Base-by-base conservation (phyloP, 1,284 basidiomycete species). In the Cryptococcus sp. region DNA sequence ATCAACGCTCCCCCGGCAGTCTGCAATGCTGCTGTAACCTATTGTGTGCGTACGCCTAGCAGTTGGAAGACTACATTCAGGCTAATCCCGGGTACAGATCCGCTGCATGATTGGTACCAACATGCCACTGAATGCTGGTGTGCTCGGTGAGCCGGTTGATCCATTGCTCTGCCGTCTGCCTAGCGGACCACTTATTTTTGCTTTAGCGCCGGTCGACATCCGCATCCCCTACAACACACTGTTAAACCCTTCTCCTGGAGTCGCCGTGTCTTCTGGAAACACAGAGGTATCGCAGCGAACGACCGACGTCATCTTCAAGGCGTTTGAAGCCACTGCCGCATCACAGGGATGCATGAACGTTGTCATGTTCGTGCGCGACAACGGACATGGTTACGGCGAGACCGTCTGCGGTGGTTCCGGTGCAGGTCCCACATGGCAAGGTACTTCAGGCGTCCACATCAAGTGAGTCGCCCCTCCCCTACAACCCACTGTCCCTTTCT, bases 321-420 rank as follows among this genome's bases (percentile, higher is more conserved):
- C 94, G 0, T 98, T 99, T 81, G 84, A 89, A 61, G 93, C 92
- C 0, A 90, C 88, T 51, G 92, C 93, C 13, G 95, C 94, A 0
- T 91, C 89, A 69, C 94, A 98, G 77, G 95, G 95, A 6, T 92
- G 91, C 57, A 63, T 57, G 63, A 89, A 86, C 74, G 95, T 93
- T 73, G 80, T 98, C 48, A 97, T 93, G 0, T 98, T 97, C 22
- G 93, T 69, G 5, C 55, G 55, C 7, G 70, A 66, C 1, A 63
- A 91, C 5, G 91, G 91, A 75, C 87, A 71, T 47, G 91, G 92
- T 73, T 87, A 90, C 71, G 86, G 86, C 66, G 93, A 96, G 82
- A 90, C 94, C 0, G 95, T 97, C 57, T 92, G 90, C 22, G 95
- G 94, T 19, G 94, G 94, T 10, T 90, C 90, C 1, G 94, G 94